Base-by-base conservation (phyloP, 2,329 filamentous ascomycete genomes). In the Aspergillus ibericus region DNA sequence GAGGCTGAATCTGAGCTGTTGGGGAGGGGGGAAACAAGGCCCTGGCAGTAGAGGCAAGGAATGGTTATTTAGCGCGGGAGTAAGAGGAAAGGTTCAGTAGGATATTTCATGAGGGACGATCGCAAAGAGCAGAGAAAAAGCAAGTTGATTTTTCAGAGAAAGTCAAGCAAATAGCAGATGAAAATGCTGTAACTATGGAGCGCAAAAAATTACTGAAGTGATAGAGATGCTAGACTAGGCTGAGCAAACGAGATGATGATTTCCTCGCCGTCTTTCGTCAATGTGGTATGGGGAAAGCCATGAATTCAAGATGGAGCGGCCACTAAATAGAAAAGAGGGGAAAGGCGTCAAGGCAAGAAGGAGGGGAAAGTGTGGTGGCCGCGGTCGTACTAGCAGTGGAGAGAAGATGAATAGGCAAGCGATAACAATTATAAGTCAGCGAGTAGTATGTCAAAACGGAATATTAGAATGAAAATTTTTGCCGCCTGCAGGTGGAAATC, bases 321-420 rank as follows among this genome's bases (percentile, higher is more conserved):
- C 29, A 47, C 42, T 27, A 47, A 53, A 35, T 27, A 53, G 35
- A 53, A 34, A 53, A 40, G 25, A 53, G 50, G 49, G 48, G 49
- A 36, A 55, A 53, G 46, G 53, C 55, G 38, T 47, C 55, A 34
- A 48, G 59, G 59, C 27, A 54, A 48, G 63, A 53, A 58, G 57
- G 52, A 58, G 44, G 40, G 59, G 57, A 38, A 47, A 38, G 40
- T 32, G 42, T 48, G 46, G 32, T 57, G 32, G 27, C 27, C 38
- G 25, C n/a, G 50, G 35, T 40, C 29, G 53, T 40, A 50, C 46
- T 49, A 40, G 53, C 27, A 49, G 60, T 59, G 60, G 53, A 54
- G 58, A 61, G 48, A 62, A 56, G 60, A 60, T 59, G 62, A 56
- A 38, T 32, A 52, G 55, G 52, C 56, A 63, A 58, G 59, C 61